Base-by-base conservation (phyloP, 1,284 basidiomycete species). In the Leccinum subspadiceum region DNA sequence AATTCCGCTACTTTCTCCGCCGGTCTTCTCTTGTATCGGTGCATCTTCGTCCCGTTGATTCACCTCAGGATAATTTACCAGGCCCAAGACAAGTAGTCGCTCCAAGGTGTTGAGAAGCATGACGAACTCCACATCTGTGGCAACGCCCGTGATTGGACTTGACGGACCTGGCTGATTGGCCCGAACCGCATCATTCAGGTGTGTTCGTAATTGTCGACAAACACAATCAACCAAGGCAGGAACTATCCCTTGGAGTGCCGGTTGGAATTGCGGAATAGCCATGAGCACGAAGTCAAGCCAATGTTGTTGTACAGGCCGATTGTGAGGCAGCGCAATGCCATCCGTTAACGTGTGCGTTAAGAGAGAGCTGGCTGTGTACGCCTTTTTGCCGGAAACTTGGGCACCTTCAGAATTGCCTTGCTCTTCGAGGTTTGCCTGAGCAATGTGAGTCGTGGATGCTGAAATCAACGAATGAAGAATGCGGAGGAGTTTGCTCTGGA, bases 241-340 rank as follows among this genome's bases (percentile, higher is more conserved):
- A n/a, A 97, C 79, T 44, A 90, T 81, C 13, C 80, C 76, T 48
- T 86, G 84, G 6, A 93, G 77, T 22, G 84, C 78, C 49, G 86
- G 85, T 61, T 92, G 90, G 68, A 93, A 92, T 65, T 92, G 88
- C 0, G 93, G 88, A 7, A 96, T 78, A 0, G 93, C 92, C 88
- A 93, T 93, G 57, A 98, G 82, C 59, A 98, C 82, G 71, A 99
- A 98, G 73, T 98, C 96, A 22, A 98, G 82, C 96, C 96, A 99
- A 70, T 97, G 93, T 69, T 96, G 94, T 12, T 97, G 76, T 22
- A 96, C 82, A 1, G 92, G 82, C 20, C 88, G 85, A 73, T 96
- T 96, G 22, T 81, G 77, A 5, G 81, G 77, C 4, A 79, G 74
- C 4, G 87, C 79, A 48, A 98, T 86, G 1, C 93, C 96, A 68